Base-by-base conservation (phyloP, 1,284 basidiomycete genomes). In the Bondarzewia mesenterica region DNA sequence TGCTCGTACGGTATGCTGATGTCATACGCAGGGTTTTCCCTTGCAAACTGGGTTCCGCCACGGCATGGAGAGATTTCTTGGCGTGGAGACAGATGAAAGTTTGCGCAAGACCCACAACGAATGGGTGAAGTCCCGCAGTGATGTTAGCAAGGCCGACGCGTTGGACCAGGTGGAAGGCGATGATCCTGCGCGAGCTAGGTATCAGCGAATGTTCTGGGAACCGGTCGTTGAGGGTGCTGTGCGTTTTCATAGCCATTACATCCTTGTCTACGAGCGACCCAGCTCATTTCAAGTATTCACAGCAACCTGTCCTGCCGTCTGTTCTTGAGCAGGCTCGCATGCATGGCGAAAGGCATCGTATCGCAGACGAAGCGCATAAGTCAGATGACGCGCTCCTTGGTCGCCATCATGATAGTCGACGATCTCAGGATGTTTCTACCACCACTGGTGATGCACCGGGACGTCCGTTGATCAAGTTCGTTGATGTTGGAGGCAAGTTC, bases 191-290 rank as follows among this genome's bases (percentile, higher is more conserved):
- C 75, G 82, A 26, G 73, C 78, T 52, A 75, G 82, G 14, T 87
- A 87, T 58, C 77, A 83, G 55, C 74, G 81, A 32, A 65, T 78
- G 46, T 87, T 84, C 63, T 89, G 85, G 83, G 85, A 89, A 60
- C 77, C 81, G 41, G 73, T 81, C 26, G 70, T 71, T 12, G 85
- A 88, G 56, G 75, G 74, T 53, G 63, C 75, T 61, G 85, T 85
- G 58, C 39, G 78, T 68, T 32, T 40, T 25, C 18, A 5, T 42
- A 8, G 32, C n/a, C 32, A 8, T 35, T 8, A n/a, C 7, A 16
- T 22, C 21, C 10, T 6, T 40, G 10, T 10, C 8, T 10, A 22
- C 12, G 15, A 16, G n/a, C 16, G 38, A 22, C 3, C 38, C 16
- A n/a, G 10, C n/a, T 18, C 16, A 40, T 40, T 40, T 40, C 20